A percentile compares a stretch with the other conserved stretches of the same genome.
These are phyloP conservation scores for Agastache rugosa DNA, from an alignment of 257 asterid genomes.

Conservation along the genomic window DNA sequence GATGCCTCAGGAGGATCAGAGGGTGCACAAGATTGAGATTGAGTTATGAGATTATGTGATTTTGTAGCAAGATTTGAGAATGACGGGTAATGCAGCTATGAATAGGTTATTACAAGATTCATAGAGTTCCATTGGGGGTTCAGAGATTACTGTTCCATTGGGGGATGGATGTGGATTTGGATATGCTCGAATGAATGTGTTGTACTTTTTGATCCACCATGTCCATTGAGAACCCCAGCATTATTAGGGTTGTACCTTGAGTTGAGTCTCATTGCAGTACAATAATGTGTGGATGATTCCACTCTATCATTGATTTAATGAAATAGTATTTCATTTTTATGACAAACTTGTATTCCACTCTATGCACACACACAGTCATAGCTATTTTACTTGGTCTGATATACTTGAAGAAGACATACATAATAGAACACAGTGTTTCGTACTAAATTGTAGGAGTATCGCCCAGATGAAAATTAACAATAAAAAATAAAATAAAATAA, in stretches of 20 bases:
- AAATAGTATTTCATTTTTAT: neutral
- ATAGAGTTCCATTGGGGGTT: constrained; percentile 1
- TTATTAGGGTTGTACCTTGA: neutral
- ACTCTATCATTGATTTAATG: neutral
- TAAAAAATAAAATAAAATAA: too few species aligned
- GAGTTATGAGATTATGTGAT: constrained; percentile 41
- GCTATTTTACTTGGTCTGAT: too few species aligned
- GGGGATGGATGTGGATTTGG: neutral
- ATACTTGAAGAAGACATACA: too few species aligned
- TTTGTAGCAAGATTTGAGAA: constrained; percentile 30
- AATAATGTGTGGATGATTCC: neutral
- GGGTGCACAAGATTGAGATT: constrained; percentile 51
- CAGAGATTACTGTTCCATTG: neutral
- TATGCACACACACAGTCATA: too few species aligned
- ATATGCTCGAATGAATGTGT: constrained; percentile 14
- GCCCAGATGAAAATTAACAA: too few species aligned
- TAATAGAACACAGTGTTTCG: too few species aligned
- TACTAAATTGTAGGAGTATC: too few species aligned
- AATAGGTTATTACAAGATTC: constrained; percentile 1
- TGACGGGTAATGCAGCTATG: constrained; percentile 29
- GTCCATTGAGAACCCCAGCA: neutral
- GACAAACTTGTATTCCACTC: neutral
- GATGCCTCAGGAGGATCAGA: constrained; percentile 52
- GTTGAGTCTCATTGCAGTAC: constrained; percentile 6
- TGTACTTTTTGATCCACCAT: constrained; percentile 18